Conservation (phyloP, 352 stramenopile genomes). For the Globisporangium paddicum region DNA sequence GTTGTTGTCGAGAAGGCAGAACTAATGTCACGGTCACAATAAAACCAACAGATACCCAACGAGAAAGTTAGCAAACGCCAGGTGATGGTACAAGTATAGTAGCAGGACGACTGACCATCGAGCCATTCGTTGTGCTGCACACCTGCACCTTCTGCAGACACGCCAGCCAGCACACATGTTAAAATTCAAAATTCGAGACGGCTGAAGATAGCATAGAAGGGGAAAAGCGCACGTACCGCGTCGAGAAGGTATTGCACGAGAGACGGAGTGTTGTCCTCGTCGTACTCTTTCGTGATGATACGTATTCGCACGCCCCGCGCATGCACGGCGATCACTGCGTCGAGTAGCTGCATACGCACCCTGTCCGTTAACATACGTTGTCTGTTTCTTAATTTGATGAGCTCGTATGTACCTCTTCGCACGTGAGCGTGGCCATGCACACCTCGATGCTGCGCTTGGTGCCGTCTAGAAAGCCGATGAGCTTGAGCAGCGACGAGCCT, state of each 20-base stretch:
- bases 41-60: no score
- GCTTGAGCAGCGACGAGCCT: conserved; percentile 29
- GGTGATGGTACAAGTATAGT: no score
- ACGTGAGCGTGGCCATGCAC: conserved; percentile 62
- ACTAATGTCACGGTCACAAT: background rate
- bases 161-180: no score
- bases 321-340: conserved; percentile 45
- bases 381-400: background rate
- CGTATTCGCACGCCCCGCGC: conserved; percentile 40
- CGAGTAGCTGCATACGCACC: conserved; percentile 28
- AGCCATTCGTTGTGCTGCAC: no score
- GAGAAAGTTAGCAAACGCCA: no score
- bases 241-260: background rate
- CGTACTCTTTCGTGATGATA: conserved; percentile 49
- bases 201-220: no score
- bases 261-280: background rate
- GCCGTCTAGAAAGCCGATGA: conserved; percentile 35
- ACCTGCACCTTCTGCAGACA: no score
- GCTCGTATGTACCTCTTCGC: conserved; percentile 35
- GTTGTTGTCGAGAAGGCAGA: background rate
- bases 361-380: no score
- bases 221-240: background rate
- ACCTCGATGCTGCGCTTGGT: conserved; percentile 48
- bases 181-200: no score
- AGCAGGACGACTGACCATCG: no score